Evolutionary conservation across 768 basidiomycete genomes (phyloP), one percentile per base, ranked within the genome.

Genomic region (Boletellus sp.): DNA sequence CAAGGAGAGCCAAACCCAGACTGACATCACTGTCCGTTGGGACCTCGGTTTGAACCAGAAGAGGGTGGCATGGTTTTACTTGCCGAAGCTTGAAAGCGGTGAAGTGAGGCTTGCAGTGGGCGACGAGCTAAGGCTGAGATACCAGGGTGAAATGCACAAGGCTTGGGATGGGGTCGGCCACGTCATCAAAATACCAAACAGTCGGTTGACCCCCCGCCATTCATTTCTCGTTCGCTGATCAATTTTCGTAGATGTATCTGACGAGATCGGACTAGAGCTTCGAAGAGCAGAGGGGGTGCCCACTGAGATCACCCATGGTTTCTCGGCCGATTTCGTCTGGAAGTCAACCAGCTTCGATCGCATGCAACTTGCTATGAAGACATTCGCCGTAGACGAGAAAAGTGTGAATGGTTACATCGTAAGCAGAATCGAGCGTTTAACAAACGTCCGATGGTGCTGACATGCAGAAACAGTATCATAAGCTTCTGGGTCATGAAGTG

Each of bases 311-410:
- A 93, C 92, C 0, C 92, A 94, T 64, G 90, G 91, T 59, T 98
- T 96, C 62, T 85, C 90, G 0, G 96, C 87, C n/a, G 96, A 99
- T 68, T 99, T 98, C 62, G 95, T 99, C 5, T 99, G 96, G 96
- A 99, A 99, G 71, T 94, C 94, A 5, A 99, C 96, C 1, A 98
- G 95, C 68, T 99, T 99, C 62, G 96, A 99, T 68, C 80, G 96
- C 42, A 99, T 99, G 96, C 96, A 99, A 66, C 78, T 93, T 31
- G 95, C 96, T 0, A 98, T 99, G 95, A 98, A 97, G 79, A 98
- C 94, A 1, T 99, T 99, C 65, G 96, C 96, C 8, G 89, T 99
- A 16, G 96, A 99, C 59, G 96, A 99, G 71, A 96, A 97, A 77
- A 96, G 94, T 66, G 96, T 99, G 59, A 94, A 91, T 64, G 96